phyloP scores from a whole-genome alignment of 2,329 filamentous ascomycete species.

The Fusarium avenaceum region DNA sequence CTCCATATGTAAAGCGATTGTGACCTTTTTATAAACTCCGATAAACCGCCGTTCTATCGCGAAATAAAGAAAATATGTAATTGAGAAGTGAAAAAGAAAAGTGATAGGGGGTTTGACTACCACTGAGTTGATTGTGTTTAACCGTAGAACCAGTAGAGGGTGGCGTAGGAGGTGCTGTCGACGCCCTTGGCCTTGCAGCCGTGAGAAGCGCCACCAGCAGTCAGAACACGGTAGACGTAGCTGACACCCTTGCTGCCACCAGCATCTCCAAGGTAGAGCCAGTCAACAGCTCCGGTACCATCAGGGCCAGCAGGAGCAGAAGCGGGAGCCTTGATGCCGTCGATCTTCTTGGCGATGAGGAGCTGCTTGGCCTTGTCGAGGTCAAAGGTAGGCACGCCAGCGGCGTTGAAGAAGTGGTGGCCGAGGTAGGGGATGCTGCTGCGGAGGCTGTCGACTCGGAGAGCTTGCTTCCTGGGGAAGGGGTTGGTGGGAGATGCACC shows the following conservation, averaged over 20 bases:
- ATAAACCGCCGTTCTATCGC: conserved; percentile 38
- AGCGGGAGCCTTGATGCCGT: conserved; percentile 65
- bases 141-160: conserved; percentile 71
- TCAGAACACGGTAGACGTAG: conserved; percentile 68
- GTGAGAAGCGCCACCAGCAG: conserved; percentile 64
- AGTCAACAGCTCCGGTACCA: conserved; percentile 66
- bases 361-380: conserved; percentile 58
- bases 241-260: conserved; percentile 56
- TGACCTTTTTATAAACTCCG: conserved; percentile 45
- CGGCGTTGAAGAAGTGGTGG: conserved; percentile 74
- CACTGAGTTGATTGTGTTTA: conserved; percentile 31
- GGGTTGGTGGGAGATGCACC: conserved; percentile 62
- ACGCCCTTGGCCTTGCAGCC: conserved; percentile 59
- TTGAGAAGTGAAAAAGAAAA: conserved; percentile 24
- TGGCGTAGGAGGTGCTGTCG: conserved; percentile 68
- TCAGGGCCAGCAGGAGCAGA: conserved; percentile 61
- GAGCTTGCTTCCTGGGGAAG: conserved; percentile 58
- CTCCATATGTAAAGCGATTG: conserved; percentile 39
- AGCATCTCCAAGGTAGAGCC: conserved; percentile 64
- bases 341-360: conserved; percentile 64
- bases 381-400: conserved; percentile 70
- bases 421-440: conserved; percentile 64
- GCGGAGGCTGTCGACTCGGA: conserved; percentile 55
- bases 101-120: neutral
- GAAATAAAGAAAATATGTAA: conserved; percentile 21